A percentile compares a stretch with the other conserved stretches of the same genome.
phyloP scores from a whole-genome alignment of 164 flowering plant genomes.

The Vitis cinerea region DNA sequence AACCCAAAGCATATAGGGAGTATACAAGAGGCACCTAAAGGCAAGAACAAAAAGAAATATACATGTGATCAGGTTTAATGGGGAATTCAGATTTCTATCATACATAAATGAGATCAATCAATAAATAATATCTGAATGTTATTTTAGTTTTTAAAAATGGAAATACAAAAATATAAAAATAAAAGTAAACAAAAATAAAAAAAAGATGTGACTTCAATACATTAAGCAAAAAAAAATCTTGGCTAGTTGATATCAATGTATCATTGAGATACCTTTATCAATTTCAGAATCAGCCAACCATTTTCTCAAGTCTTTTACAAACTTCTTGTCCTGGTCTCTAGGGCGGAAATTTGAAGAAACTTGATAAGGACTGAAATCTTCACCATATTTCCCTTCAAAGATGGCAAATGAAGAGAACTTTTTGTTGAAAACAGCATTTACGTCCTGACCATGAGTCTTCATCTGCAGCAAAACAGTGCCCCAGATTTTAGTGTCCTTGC shows the following conservation, averaged over 20 bases:
- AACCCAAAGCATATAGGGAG: no score
- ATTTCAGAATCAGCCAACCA: conserved; percentile 40
- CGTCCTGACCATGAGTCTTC: conserved; percentile 34
- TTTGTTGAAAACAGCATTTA: conserved; percentile 56
- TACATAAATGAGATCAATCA: no score
- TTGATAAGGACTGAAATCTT: conserved; percentile 56
- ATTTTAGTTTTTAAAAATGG: not conserved
- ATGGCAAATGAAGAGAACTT: conserved; percentile 66
- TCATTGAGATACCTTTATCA: conserved; percentile 43
- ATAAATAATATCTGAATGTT: no score
- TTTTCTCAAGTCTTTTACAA: conserved; percentile 40
- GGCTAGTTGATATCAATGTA: not conserved
- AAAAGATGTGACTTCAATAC: no score
- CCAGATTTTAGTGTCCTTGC: not conserved
- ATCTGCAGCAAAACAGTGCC: conserved; percentile 41
- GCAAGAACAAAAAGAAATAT: no score
- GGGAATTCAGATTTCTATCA: no score
- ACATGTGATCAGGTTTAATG: no score
- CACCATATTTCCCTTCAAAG: conserved; percentile 51
- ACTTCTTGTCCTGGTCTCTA: conserved; percentile 43
- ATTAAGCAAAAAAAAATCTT: not conserved
- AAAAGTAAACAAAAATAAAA: not conserved
- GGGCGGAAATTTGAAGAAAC: conserved; percentile 40
- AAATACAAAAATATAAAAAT: not conserved
- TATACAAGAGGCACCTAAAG: no score